Percentiles rank a stretch among this genome's conserved stretches.
phyloP scores from a whole-genome alignment of 331 rosid genomes.

The Phaseolus coccineus region DNA sequence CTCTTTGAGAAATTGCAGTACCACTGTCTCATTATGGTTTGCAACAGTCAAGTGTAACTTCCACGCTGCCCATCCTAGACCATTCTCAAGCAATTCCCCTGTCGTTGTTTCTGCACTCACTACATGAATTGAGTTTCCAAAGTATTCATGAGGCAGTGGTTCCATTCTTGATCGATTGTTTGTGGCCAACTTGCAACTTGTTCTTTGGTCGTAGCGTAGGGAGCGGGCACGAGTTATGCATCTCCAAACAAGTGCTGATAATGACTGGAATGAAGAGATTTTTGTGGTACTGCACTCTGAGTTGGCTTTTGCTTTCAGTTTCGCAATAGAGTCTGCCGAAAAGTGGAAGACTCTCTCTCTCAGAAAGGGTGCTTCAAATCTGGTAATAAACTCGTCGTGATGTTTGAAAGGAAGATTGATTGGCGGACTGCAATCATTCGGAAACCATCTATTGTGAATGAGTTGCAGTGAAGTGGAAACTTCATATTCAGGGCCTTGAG shows the following conservation, averaged over 20 bases:
- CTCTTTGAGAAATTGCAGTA: neutral
- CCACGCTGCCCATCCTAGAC: constrained; percentile 83
- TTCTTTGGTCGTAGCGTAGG: neutral
- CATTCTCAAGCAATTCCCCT: constrained; percentile 58
- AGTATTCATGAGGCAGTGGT: constrained; percentile 61
- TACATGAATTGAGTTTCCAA: constrained; percentile 52
- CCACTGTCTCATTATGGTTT: constrained; percentile 30
- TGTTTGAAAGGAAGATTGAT: constrained; percentile 62
- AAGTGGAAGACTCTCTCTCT: constrained; percentile 67
- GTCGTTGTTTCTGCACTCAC: constrained; percentile 31
- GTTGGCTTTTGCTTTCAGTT: constrained; percentile 67
- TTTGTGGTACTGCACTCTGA: constrained; percentile 42
- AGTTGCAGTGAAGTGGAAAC: neutral
- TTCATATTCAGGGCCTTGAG: neutral
- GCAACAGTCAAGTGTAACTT: constrained; percentile 55
- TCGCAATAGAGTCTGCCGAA: constrained; percentile 55
- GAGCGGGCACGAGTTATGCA: constrained; percentile 51
- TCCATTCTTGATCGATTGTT: constrained; percentile 60
- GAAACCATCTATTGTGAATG: constrained; percentile 59
- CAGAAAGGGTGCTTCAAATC: constrained; percentile 51
- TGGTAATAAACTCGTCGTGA: constrained; percentile 49
- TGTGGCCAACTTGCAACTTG: constrained; percentile 48
- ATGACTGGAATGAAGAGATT: constrained; percentile 66
- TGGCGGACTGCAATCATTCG: constrained; percentile 48
- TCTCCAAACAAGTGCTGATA: constrained; percentile 69